Evolutionary conservation across 768 basidiomycete genomes (phyloP), one percentile per base, ranked within the genome.

Genomic region (Kwoniella shandongensis): DNA sequence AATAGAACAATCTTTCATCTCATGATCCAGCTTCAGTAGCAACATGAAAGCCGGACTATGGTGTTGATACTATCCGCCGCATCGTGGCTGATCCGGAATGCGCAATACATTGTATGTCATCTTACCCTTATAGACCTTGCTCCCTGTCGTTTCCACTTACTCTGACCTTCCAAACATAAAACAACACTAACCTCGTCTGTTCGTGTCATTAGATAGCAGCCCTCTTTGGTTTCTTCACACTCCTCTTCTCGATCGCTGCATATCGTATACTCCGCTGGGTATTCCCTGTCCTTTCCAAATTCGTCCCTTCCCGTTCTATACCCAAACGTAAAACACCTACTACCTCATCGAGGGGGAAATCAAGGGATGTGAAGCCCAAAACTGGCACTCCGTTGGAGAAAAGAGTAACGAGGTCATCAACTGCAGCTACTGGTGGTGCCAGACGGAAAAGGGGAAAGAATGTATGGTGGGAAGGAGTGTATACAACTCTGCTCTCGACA

Each of bases 171-270:
- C 10, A 38, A 38, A n/a, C 36, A 38, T 10, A n/a, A 38, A 10
- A 10, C 36, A 38, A 38, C 11, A 38, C 36, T n/a, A 10, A 38
- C 36, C 36, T 38, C 36, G 36, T n/a, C 11, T n/a, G 10, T n/a
- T n/a, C n/a, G n/a, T n/a, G n/a, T n/a, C n/a, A n/a, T n/a, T 29
- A 57, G 55, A 57, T 57, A 22, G 48, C 55, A 35, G 23, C 40
- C 2, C 38, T 49, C n/a, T 57, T 57, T 12, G 40, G 27, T 13
- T 30, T 48, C 12, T 42, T 41, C 8, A 50, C 47, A 12, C 23
- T 44, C 20, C 25, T 50, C 2, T 57, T 49, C 39, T 49, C 55
- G 5, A 13, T 57, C 10, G 47, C 30, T 10, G 47, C 47, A 11
- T 57, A 44, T 32, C 48, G 48, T 30, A 50, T 57, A 11, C 27